Base-by-base conservation (phyloP, 192 early-diverging fungal genomes). In the Pilaira anomala region DNA sequence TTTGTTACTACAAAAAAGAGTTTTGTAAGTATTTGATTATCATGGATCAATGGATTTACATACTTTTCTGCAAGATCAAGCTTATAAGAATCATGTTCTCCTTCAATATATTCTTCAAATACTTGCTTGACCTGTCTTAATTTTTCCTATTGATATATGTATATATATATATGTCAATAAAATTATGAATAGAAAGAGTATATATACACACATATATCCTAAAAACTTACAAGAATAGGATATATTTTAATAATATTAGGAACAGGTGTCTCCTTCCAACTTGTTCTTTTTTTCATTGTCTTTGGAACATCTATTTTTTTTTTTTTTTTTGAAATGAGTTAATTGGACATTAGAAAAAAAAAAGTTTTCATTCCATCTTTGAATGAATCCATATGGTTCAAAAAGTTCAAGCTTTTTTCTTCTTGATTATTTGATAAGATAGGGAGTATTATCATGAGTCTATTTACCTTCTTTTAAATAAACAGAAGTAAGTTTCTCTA, bases 1-100 rank as follows among this genome's bases (percentile, higher is more conserved):
- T 33, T 76, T 76, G 28, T 88, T 85, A 74, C 90, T 91, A 68
- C 12, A 21, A 18, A 24, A 22, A 7, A 24, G 21, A 16, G 11
- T 1, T 42, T 28, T 18, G 12, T 4, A 39, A 21, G 19, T 0
- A 39, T 41, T 21, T n/a, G 5, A 28, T 24, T 22, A n/a, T 7
- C 24, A 53, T 53, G 8, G n/a, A 46, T 18, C 36, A 25, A 9
- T 59, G 19, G 21, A 14, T 8, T 18, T 46, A 21, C 42, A 21
- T 58, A 66, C 64, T 24, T 57, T 41, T 66, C 64, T 33, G 40
- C 28, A 30, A 40, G 46, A 18, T 55, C 36, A 30, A 66, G n/a
- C 48, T 66, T 66, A 41, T 22, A 58, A 3, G 64, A 28, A 24
- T 40, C 63, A 58, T 49, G 25, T 18, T 50, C 64, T 16, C 30